A percentile compares a stretch with the other conserved stretches of the same genome.
Evolutionary conservation across 2,329 filamentous ascomycete species (phyloP).

Genomic region (Paradendryphiella salina): DNA sequence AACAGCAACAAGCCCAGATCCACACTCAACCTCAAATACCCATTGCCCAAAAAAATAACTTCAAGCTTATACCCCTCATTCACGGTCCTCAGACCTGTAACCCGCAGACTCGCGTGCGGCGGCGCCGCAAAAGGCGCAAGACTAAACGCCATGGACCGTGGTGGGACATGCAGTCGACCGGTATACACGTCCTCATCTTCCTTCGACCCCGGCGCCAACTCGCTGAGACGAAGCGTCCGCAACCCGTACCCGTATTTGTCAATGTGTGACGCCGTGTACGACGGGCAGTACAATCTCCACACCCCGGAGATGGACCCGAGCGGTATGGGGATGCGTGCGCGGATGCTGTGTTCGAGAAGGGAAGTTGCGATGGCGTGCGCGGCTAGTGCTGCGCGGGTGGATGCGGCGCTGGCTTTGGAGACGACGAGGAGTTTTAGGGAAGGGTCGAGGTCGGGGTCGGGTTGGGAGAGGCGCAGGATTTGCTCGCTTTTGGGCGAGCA

Average conservation of each 20-base stretch:
- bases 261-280: constrained; percentile 28
- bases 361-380: constrained; percentile 12
- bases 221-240: too few relatives aligned
- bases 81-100: constrained; percentile 23
- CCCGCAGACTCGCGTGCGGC: constrained; percentile 36
- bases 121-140: constrained; percentile 25
- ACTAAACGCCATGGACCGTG: constrained; percentile 30
- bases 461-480: constrained; percentile 20
- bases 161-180: constrained; percentile 33
- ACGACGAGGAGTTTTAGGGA: background rate
- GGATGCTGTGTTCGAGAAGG: constrained; percentile 25
- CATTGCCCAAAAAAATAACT: constrained; percentile 36
- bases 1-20: constrained; percentile 35
- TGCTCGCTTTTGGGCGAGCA: constrained; percentile 35
- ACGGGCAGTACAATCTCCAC: constrained; percentile 36
- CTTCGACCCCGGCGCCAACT: background rate
- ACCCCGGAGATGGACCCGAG: constrained; percentile 28
- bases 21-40: constrained; percentile 31
- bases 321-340: constrained; percentile 31
- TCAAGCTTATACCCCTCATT: constrained; percentile 33
- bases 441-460: constrained; percentile 9
- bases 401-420: constrained; percentile 1
- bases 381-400: constrained; percentile 3
- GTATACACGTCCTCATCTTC: constrained; percentile 19
- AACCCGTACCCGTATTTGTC: constrained; percentile 37